phyloP scores from a whole-genome alignment of 805 yeast species.

The Tetrapisispora pingtungensis region DNA sequence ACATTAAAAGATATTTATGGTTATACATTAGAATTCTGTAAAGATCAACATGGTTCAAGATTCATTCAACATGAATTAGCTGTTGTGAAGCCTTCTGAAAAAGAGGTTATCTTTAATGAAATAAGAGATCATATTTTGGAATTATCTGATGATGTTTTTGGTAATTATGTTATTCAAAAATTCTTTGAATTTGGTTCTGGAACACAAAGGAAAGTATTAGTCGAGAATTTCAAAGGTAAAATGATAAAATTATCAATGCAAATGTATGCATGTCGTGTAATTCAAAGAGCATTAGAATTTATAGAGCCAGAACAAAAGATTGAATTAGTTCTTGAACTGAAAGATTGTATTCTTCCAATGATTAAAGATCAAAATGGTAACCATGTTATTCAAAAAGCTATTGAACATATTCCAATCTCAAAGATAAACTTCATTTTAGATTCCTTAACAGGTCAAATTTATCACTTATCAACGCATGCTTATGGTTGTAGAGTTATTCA shows the following conservation, averaged over 20 bases:
- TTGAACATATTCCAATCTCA: slow-evolving; percentile 72
- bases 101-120: slow-evolving; percentile 75
- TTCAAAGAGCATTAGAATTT: slow-evolving; percentile 83
- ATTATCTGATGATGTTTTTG: slow-evolving; percentile 92
- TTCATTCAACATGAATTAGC: slow-evolving; percentile 86
- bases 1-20: slow-evolving; percentile 67
- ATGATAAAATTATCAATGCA: slow-evolving; percentile 72
- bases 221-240: slow-evolving; percentile 48
- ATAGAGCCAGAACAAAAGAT: slow-evolving; percentile 56
- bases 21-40: slow-evolving; percentile 81
- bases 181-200: slow-evolving; percentile 74
- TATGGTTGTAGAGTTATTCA: slow-evolving; percentile 98
- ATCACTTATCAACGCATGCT: slow-evolving; percentile 86
- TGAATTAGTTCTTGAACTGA: slow-evolving; percentile 59
- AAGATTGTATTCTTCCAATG: slow-evolving; percentile 48
- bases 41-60: slow-evolving; percentile 95
- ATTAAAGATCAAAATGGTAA: slow-evolving; percentile 96
- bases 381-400: slow-evolving; percentile 92
- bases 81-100: slow-evolving; percentile 53
- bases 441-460: slow-evolving; percentile 58
- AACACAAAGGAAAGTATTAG: slow-evolving; percentile 57
- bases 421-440: slow-evolving; percentile 62
- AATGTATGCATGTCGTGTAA: slow-evolving; percentile 97
- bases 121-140: slow-evolving; percentile 64
- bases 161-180: slow-evolving; percentile 93